Evolutionary conservation across 208 protist genomes (phyloP), one percentile per base, ranked within the genome.

Genomic region (Leishmania mexicana): DNA sequence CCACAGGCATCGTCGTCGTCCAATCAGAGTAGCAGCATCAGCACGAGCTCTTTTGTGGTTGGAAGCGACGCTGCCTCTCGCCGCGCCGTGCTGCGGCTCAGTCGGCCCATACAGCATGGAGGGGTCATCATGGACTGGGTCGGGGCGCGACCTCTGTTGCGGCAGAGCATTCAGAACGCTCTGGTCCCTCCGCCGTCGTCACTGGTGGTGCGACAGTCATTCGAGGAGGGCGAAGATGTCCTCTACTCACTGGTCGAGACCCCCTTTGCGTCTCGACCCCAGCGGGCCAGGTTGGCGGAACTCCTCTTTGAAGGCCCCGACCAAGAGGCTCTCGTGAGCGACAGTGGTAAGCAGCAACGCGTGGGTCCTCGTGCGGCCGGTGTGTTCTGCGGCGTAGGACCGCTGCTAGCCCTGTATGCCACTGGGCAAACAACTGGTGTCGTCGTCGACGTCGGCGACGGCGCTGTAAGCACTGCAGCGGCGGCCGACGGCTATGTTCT

Each of bases 61-160:
- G 76, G 70, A 6, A 51, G 67, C 15, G 83, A 89, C 1, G 87
- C 85, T 13, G 89, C 75, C 40, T 68, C 81, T 19, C 85, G 88
- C 47, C 84, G 91, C 15, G 90, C 92, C 0, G 71, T 98, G 40
- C 85, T 98, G 45, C 85, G 84, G 15, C 86, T 97, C 35, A 75
- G 64, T 42, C 92, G 92, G 74, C 95, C 95, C 3, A 86, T 98
- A 24, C 89, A 95, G 54, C 83, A 95, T 71, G 94, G 94, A 49
- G 73, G 64, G 8, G 75, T 60, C 54, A 86, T 95, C 38, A 40
- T 64, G 31, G 84, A 95, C 85, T 96, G 90, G 90, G 80, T 83
- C 11, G 83, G 75, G 8, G 78, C 75, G 47, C 67, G 68, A 0
- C 51, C 64, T 24, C 45, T 94, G n/a, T 57, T 94, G 45, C 80